Evolutionary conservation across 1,284 basidiomycete genomes (phyloP).

Genomic region (Pisolithus thermaeus): DNA sequence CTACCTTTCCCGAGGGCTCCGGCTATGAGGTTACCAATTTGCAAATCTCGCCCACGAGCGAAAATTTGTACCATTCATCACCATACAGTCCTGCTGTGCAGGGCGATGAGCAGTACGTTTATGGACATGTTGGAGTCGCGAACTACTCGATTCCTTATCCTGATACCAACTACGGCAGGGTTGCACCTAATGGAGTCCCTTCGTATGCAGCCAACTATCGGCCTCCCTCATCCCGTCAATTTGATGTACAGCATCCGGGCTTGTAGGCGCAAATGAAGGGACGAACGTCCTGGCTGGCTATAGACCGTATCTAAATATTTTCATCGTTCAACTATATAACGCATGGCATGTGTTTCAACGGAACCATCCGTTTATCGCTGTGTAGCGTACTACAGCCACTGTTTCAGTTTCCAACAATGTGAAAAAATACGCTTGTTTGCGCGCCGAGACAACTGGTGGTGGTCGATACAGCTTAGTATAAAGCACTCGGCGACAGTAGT

Average conservation of each 20-base stretch:
- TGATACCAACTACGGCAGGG: not conserved
- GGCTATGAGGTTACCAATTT: constrained; percentile 1
- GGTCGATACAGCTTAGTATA: too few relatives aligned
- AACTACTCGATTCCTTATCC: not conserved
- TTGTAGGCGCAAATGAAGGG: not conserved
- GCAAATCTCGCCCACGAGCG: constrained; percentile 2
- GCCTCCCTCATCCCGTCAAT: not conserved
- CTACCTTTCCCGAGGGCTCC: constrained; percentile 9
- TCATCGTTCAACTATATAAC: not conserved
- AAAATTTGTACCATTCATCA: constrained; percentile 6
- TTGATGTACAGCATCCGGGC: not conserved
- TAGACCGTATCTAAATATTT: not conserved
- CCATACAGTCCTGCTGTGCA: not conserved
- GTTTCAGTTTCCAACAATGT: too few relatives aligned
- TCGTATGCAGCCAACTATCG: not conserved
- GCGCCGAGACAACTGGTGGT: too few relatives aligned
- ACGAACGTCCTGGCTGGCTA: not conserved
- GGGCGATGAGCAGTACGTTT: not conserved
- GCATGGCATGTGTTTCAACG: too few relatives aligned
- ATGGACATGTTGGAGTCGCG: not conserved
- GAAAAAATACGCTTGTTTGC: too few relatives aligned
- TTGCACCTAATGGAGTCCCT: not conserved
- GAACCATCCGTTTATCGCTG: too few relatives aligned
- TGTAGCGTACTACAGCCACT: too few relatives aligned
- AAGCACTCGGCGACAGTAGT: too few relatives aligned